Base-by-base conservation (phyloP, 345 rosid species). In the Euphorbia lathyris region DNA sequence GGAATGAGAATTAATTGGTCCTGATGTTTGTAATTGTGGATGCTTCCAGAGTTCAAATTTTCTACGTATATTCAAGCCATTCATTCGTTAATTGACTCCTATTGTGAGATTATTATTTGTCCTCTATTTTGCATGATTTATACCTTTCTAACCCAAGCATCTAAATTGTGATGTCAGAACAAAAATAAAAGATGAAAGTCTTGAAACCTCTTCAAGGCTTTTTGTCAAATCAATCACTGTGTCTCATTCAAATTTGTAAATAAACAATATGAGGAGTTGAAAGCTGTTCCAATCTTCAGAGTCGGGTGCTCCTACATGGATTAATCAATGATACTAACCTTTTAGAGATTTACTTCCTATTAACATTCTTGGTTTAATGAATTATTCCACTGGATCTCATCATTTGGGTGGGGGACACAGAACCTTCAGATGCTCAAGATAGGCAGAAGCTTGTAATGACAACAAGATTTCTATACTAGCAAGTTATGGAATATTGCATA, bases 1-100 rank as follows among this genome's bases (percentile, higher is more conserved):
- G 74, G 71, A 77, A 72, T 77, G 70, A 72, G 68, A 72, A 77
- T 36, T 51, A 13, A 26, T 40, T 16, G 58, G 58, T 71, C 23
- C 11, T 75, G 65, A 64, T 69, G 29, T 65, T 63, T 72, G 32
- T 57, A 23, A 38, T 9, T 43, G 53, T 9, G 34, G 19, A 13
- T 25, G 29, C 11, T 60, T 57, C 10, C 43, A 19, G 40, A 25
- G 13, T 69, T 14, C 2, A n/a, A 45, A 9, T 67, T 68, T 25
- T 58, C 38, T 26, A 22, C 16, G 23, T 2, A 26, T 14, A 40
- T 47, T n/a, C 48, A 22, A 59, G 47, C 65, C 45, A 9, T 20
- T 42, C 5, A 26, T 47, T 32, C 23, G 14, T 43, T 58, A 58
- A 29, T 58, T 47, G 48, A 22, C 50, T 2, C 50, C 25, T 52